Base-by-base conservation (phyloP, 768 basidiomycete species). In the Kwoniella dendrophila region DNA sequence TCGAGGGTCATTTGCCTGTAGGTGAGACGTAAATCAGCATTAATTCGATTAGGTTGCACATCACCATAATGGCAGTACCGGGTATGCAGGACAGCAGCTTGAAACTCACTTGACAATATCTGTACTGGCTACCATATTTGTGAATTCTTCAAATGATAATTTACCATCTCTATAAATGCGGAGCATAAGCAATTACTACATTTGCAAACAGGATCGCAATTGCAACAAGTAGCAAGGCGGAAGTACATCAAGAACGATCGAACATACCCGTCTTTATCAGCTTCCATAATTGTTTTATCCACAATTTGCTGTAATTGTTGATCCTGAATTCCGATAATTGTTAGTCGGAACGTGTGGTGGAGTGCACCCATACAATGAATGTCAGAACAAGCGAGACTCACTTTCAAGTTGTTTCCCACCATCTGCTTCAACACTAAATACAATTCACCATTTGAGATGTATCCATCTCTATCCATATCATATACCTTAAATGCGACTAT, bases 251-350 rank as follows among this genome's bases (percentile, higher is more conserved):
- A 29, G 47, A 40, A 11, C 38, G 29, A 4, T 6, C 6, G 18
- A 48, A 57, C 79, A 65, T 63, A 81, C 81, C 90, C 93, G 75
- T 99, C 94, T 78, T 91, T 89, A 77, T 99, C 96, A 11, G 94
- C 96, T 81, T 99, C 96, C 92, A 99, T 93, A 78, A 99, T 99
- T 8, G 96, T 98, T 83, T 99, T 99, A 81, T 99, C 96, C 18
- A 99, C 96, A 62, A 99, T 99, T 79, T 98, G 96, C 80, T 99
- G 96, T 62, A 99, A 82, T 82, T 98, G 96, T 77, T 95, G 90
- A 78, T 99, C 96, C 92, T 95, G 48, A 18, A 24, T 3, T 30
- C 2, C 10, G 5, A 26, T 12, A 56, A 6, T n/a, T 14, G 2
- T 3, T 26, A 41, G n/a, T 54, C 36, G n/a, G 51, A 22, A 14